These are phyloP conservation scores for Colletotrichum navitas DNA, from an alignment of 2,329 filamentous ascomycete species.

Conservation along the genomic window DNA sequence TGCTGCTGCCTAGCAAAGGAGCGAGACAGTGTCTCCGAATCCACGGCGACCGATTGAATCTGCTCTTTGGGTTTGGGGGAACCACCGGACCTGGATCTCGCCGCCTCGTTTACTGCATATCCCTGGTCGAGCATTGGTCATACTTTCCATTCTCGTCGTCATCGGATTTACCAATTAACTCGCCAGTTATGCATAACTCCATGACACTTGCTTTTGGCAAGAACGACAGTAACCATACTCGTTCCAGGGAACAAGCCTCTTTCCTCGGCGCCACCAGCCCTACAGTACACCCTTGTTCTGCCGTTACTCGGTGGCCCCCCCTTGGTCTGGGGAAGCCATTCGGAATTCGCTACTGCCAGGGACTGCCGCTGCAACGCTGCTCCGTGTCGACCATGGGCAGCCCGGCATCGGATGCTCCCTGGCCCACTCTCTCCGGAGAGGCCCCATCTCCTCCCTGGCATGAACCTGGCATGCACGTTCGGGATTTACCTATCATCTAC, in stretches of 20 bases:
- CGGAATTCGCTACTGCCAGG: slow-evolving; percentile 26
- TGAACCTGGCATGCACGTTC: slow-evolving; percentile 37
- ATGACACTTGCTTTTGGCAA: slow-evolving; percentile 25
- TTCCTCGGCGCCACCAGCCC: slow-evolving; percentile 6
- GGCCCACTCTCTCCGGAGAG: slow-evolving; percentile 23
- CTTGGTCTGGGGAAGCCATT: slow-evolving; percentile 20
- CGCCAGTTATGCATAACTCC: slow-evolving; percentile 27
- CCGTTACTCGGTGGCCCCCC: not conserved
- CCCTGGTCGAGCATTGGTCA: not conserved
- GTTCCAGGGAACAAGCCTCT: slow-evolving; percentile 21
- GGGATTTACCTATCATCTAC: slow-evolving; percentile 40
- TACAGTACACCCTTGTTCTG: not conserved
- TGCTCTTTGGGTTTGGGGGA: not conserved
- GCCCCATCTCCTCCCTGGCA: slow-evolving; percentile 19
- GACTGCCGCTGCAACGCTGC: slow-evolving; percentile 40
- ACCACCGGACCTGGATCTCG: not conserved
- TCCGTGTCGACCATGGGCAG: slow-evolving; percentile 35
- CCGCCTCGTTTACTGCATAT: slow-evolving; percentile 1
- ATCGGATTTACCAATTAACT: slow-evolving; percentile 5
- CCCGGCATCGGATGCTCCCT: slow-evolving; percentile 41
- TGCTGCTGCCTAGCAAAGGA: not conserved
- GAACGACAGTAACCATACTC: slow-evolving; percentile 9
- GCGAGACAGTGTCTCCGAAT: slow-evolving; percentile 19
- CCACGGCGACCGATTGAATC: slow-evolving; percentile 18
- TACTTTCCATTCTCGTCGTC: not conserved